These are phyloP conservation scores for Salix exigua DNA, from an alignment of 345 rosid genomes.

Conservation along the genomic window DNA sequence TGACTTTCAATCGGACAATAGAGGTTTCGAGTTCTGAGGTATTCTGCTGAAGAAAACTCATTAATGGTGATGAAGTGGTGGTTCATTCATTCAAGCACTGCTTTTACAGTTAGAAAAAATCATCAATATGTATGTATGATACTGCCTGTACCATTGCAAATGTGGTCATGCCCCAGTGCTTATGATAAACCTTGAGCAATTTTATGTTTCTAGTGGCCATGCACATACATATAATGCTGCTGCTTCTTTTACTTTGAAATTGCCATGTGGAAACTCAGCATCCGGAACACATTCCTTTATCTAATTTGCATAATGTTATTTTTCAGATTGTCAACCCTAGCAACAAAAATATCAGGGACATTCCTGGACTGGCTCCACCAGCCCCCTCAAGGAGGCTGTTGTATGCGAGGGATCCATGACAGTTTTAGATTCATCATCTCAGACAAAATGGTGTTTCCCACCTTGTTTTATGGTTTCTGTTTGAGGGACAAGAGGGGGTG, in stretches of 20 bases:
- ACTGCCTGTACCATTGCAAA: background rate
- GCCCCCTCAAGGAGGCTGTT: conserved; percentile 86
- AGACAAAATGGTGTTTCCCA: background rate
- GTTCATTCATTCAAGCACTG: background rate
- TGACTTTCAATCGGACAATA: background rate
- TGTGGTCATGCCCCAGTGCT: background rate
- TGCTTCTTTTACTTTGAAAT: background rate
- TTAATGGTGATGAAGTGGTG: background rate
- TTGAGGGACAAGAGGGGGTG: conserved; percentile 1
- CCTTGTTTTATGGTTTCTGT: conserved; percentile 2
- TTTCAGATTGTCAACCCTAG: conserved; percentile 78
- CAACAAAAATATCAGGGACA: conserved; percentile 88
- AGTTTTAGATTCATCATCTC: conserved; percentile 25
- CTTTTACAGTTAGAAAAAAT: background rate
- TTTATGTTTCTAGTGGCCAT: background rate
- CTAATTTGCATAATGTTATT: conserved; percentile 19
- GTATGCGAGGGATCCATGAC: conserved; percentile 38
- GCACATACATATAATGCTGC: background rate
- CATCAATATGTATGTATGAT: background rate
- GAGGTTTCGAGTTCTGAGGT: background rate
- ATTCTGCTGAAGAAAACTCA: background rate
- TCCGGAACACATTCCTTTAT: background rate
- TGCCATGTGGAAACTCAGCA: background rate
- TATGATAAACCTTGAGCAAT: background rate
- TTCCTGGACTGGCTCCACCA: conserved; percentile 99